A percentile compares a stretch with the other conserved stretches of the same genome.
These are phyloP conservation scores for Colletotrichum siamense DNA, from an alignment of 2,329 filamentous ascomycete genomes.

Conservation along the genomic window DNA sequence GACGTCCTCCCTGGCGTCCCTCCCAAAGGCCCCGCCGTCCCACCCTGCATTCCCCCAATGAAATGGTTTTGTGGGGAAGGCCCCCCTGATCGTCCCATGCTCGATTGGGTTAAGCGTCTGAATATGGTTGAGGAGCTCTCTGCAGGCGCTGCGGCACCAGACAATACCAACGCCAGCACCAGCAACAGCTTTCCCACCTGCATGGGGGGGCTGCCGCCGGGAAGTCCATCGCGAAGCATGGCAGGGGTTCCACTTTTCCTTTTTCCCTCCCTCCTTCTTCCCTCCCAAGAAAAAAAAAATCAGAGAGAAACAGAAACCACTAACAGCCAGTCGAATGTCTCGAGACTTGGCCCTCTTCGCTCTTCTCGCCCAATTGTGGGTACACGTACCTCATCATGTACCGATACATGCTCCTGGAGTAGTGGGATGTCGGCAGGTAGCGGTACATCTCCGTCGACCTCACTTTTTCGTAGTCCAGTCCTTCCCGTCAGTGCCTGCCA, in stretches of 20 bases:
- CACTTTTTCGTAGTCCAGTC: neutral
- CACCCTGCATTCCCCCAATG: constrained; percentile 23
- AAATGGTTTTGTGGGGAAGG: constrained; percentile 31
- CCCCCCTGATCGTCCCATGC: constrained; percentile 25
- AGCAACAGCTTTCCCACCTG: constrained; percentile 15
- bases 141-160: constrained; percentile 28
- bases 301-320: neutral
- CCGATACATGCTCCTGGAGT: neutral
- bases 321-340: constrained; percentile 12
- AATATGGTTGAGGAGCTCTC: constrained; percentile 51
- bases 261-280: neutral
- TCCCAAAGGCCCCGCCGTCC: constrained; percentile 10
- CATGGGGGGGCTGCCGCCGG: constrained; percentile 10
- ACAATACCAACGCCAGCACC: constrained; percentile 18
- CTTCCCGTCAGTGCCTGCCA: neutral
- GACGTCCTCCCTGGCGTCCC: constrained; percentile 12
- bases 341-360: constrained; percentile 1
- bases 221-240: constrained; percentile 4
- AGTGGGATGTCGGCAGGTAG: neutral
- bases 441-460: neutral
- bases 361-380: neutral
- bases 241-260: constrained; percentile 2
- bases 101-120: constrained; percentile 32
- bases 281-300: neutral
- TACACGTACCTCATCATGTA: neutral